Conservation (phyloP, 2,329 filamentous ascomycete genomes). For the Ceratocystis ficicola region DNA sequence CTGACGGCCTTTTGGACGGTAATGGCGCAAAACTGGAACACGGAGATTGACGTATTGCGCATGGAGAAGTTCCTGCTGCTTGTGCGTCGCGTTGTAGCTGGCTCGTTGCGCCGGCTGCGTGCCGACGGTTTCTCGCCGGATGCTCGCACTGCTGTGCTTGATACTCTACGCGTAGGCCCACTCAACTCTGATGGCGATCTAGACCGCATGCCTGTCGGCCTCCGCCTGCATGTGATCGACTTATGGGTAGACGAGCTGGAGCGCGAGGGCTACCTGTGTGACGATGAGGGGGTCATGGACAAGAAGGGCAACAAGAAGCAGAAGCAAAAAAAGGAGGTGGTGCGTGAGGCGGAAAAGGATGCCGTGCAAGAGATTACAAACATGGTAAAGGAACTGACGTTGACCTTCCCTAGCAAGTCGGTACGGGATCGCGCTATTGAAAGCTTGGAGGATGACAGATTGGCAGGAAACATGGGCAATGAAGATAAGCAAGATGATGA, state of each 20-base stretch:
- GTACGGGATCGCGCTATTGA: slow-evolving; percentile 60
- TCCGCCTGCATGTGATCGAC: slow-evolving; percentile 79
- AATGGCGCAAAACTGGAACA: slow-evolving; percentile 57
- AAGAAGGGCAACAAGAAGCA: slow-evolving; percentile 30
- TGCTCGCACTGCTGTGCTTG: slow-evolving; percentile 23
- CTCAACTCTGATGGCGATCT: slow-evolving; percentile 32
- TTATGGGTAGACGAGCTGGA: slow-evolving; percentile 86
- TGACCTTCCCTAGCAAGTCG: slow-evolving; percentile 51
- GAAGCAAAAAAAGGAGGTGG: slow-evolving; percentile 17
- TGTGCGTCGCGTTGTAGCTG: slow-evolving; percentile 63
- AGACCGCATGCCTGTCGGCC: slow-evolving; percentile 60
- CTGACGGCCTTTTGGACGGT: slow-evolving; percentile 54
- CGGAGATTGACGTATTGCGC: slow-evolving; percentile 57
- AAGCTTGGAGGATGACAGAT: slow-evolving; percentile 58
- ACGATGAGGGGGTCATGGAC: slow-evolving; percentile 30
- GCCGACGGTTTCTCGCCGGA: slow-evolving; percentile 8
- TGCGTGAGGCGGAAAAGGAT: slow-evolving; percentile 35
- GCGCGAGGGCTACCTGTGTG: slow-evolving; percentile 45
- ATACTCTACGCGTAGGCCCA: slow-evolving; percentile 27
- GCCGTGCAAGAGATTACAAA: slow-evolving; percentile 43
- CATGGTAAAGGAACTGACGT: slow-evolving; percentile 45
- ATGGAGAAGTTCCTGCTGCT: slow-evolving; percentile 91
- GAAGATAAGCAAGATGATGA: slow-evolving; percentile 34
- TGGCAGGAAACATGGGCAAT: slow-evolving; percentile 45
- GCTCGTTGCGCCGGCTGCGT: slow-evolving; percentile 41